A percentile compares a stretch with the other conserved stretches of the same genome.
These are phyloP conservation scores for Porogramme epimiltina DNA, from an alignment of 1,284 basidiomycete genomes.

Conservation along the genomic window DNA sequence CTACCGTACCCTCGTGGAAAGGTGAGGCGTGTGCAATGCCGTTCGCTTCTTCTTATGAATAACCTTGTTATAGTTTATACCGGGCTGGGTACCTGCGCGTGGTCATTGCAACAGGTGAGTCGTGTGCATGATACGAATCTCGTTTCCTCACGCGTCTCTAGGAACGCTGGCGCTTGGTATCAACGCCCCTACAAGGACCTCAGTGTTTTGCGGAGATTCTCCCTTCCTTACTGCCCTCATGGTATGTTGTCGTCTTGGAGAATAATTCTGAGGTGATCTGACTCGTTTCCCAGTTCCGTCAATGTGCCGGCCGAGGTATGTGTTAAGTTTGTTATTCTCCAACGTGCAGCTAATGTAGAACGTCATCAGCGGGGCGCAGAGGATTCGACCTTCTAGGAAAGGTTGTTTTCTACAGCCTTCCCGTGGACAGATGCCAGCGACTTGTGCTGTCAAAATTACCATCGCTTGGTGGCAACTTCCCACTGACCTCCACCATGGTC, in stretches of 20 bases:
- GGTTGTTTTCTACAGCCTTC: slow-evolving; percentile 70
- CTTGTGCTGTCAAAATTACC: slow-evolving; percentile 66
- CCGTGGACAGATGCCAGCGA: slow-evolving; percentile 62
- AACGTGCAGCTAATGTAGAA: neutral
- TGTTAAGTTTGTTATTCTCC: neutral
- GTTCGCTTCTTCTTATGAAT: neutral
- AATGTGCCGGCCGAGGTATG: slow-evolving; percentile 52
- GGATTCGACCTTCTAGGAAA: slow-evolving; percentile 71
- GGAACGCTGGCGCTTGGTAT: slow-evolving; percentile 74
- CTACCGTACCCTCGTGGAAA: slow-evolving; percentile 63
- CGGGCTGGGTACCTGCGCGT: slow-evolving; percentile 63
- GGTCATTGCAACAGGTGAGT: slow-evolving; percentile 60
- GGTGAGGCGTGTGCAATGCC: slow-evolving; percentile 35
- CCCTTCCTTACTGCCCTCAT: slow-evolving; percentile 65
- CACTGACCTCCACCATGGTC: slow-evolving; percentile 63
- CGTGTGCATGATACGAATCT: slow-evolving; percentile 1
- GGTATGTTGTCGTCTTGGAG: slow-evolving; percentile 43
- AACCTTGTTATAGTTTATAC: slow-evolving; percentile 45
- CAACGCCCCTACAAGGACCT: slow-evolving; percentile 69
- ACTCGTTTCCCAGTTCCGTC: slow-evolving; percentile 55
- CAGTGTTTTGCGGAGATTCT: slow-evolving; percentile 70
- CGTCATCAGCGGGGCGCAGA: slow-evolving; percentile 50
- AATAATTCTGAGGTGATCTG: no score
- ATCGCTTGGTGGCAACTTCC: slow-evolving; percentile 63
- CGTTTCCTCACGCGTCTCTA: slow-evolving; percentile 22